These are phyloP conservation scores for Coemansia sp. DNA, from an alignment of 192 early-diverging fungal species.

Conservation along the genomic window DNA sequence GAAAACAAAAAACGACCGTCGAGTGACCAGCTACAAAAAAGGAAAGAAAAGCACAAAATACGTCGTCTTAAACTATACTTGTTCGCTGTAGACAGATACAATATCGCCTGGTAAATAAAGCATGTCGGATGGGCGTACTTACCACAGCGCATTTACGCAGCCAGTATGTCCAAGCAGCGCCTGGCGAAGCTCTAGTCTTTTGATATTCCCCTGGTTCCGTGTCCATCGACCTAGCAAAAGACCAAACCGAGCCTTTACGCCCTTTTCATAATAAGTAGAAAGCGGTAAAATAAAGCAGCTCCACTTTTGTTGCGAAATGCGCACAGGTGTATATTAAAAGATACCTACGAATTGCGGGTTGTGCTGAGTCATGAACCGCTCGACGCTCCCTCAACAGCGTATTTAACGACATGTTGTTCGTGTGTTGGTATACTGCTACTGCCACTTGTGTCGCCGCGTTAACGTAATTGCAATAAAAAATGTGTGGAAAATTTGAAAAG, in stretches of 20 bases:
- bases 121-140: background rate
- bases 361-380: background rate
- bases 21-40: conserved; percentile 49
- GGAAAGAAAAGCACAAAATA: background rate
- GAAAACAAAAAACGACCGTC: conserved; percentile 55
- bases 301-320: no score
- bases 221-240: conserved; percentile 30
- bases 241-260: no score
- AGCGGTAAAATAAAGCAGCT: no score
- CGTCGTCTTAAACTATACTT: background rate
- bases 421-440: background rate
- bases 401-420: conserved; percentile 14
- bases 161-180: conserved; percentile 42
- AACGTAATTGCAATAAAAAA: background rate
- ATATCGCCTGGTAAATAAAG: no score
- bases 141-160: conserved; percentile 47
- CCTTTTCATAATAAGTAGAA: no score
- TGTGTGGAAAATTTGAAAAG: no score
- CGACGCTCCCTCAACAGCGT: conserved; percentile 15
- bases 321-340: no score
- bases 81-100: no score
- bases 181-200: conserved; percentile 25
- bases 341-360: conserved; percentile 24
- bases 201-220: conserved; percentile 10
- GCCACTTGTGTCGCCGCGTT: no score